Evolutionary conservation across 805 yeast species (phyloP).

Genomic region (Metahyphopichia silvanorum): DNA sequence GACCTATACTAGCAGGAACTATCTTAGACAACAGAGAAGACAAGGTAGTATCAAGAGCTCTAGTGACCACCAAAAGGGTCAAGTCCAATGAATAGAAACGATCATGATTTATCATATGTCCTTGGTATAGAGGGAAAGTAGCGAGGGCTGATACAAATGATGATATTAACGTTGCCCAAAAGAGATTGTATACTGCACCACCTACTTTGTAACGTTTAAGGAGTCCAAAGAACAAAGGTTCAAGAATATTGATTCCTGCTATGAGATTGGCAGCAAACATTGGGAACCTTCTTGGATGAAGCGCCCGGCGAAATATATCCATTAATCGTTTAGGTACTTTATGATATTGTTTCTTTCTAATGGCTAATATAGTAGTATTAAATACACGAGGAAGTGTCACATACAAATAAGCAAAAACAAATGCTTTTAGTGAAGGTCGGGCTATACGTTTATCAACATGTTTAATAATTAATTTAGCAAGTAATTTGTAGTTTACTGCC

Average conservation of each 20-base stretch:
- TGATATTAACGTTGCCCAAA: conserved; percentile 18
- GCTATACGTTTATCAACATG: conserved; percentile 9
- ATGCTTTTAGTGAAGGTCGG: conserved; percentile 31
- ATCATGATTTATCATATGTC: conserved; percentile 23
- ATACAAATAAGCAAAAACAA: conserved; percentile 30
- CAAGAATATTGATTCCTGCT: conserved; percentile 28
- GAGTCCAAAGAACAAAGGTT: conserved; percentile 16
- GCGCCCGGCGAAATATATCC: conserved; percentile 19
- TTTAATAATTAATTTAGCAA: too few species aligned
- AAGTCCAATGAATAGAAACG: conserved; percentile 33
- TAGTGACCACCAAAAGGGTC: conserved; percentile 31
- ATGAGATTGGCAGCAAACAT: conserved; percentile 29
- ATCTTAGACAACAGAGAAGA: conserved; percentile 14
- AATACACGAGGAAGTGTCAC: conserved; percentile 29
- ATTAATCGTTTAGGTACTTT: conserved; percentile 13
- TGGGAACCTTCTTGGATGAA: conserved; percentile 32
- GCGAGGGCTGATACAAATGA: conserved; percentile 24
- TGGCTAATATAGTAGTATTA: conserved; percentile 10
- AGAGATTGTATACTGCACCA: conserved; percentile 5
- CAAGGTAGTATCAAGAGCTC: conserved; percentile 33
- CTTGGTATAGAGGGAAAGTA: conserved; percentile 31
- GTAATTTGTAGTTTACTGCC: too few species aligned
- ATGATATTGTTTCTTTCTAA: conserved; percentile 12
- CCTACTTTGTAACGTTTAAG: conserved; percentile 3
- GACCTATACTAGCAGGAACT: conserved; percentile 6